Evolutionary conservation across 306 rosid species (phyloP).

Genomic region (Lupinus albus): DNA sequence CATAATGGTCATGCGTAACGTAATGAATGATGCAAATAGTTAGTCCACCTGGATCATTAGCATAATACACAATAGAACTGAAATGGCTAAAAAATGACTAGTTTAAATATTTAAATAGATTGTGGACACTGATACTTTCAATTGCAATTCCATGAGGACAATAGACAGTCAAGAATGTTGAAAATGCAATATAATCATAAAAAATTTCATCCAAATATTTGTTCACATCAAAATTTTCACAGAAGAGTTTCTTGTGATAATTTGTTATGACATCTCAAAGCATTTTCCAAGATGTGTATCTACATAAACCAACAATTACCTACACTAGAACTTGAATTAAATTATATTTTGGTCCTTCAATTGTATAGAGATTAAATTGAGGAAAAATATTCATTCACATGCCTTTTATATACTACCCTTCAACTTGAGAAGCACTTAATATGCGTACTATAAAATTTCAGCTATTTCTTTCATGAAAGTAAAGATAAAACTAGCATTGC

Average conservation of each 20-base stretch:
- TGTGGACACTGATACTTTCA: background rate
- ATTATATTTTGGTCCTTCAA: background rate
- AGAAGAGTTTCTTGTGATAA: background rate
- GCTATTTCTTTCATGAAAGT: background rate
- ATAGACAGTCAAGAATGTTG: background rate
- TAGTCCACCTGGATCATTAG: constrained; percentile 1
- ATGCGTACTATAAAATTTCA: background rate
- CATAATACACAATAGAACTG: constrained; percentile 21
- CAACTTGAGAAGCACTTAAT: constrained; percentile 14
- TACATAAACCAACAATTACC: background rate
- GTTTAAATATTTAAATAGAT: constrained; percentile 21
- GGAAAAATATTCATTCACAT: constrained; percentile 2
- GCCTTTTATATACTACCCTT: background rate
- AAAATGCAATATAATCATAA: constrained; percentile 1
- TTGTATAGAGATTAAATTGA: background rate
- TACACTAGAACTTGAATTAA: background rate
- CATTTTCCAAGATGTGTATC: constrained; percentile 1
- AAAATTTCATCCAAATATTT: constrained; percentile 8
- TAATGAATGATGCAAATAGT: constrained; percentile 26
- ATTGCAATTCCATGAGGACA: background rate
- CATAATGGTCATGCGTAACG: constrained; percentile 11
- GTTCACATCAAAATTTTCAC: constrained; percentile 1
- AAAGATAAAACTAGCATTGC: constrained; percentile 2
- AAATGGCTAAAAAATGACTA: constrained; percentile 25
- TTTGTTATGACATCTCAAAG: background rate